These are phyloP conservation scores for Tuber aestivum DNA, from an alignment of 495 filamentous ascomycete species.

Conservation along the genomic window DNA sequence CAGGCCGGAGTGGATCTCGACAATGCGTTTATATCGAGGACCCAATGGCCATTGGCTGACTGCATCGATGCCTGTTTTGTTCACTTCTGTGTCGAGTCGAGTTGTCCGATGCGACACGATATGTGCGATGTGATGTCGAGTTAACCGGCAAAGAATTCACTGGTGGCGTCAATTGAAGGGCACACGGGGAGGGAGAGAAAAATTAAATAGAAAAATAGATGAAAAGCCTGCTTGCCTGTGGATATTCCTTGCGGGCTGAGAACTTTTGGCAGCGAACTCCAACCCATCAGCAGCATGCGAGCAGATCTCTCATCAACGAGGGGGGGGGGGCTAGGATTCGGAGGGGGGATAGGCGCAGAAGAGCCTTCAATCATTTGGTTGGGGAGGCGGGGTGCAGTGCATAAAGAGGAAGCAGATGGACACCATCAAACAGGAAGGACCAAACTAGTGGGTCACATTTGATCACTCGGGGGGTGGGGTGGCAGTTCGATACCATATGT, in stretches of 20 bases:
- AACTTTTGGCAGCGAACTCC: neutral
- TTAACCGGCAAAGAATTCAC: neutral
- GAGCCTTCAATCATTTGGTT: neutral
- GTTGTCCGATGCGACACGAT: neutral
- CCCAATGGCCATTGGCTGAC: neutral
- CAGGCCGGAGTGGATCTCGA: neutral
- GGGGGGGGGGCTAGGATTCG: too few relatives aligned
- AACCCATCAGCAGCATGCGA: neutral
- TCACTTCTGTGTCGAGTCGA: neutral
- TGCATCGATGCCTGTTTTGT: neutral
- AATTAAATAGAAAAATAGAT: neutral
- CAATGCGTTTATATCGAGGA: neutral
- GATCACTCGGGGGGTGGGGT: constrained; percentile 3
- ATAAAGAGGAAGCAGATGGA: neutral
- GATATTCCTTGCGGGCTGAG: neutral
- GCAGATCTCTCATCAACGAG: neutral
- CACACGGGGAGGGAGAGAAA: neutral
- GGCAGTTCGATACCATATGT: neutral
- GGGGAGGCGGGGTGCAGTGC: constrained; percentile 1
- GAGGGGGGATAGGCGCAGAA: too few relatives aligned
- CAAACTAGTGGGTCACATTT: neutral
- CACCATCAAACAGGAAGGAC: neutral
- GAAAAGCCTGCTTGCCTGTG: neutral
- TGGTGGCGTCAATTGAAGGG: neutral
- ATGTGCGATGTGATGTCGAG: neutral